Conservation (phyloP, 2,329 filamentous ascomycete species). For the Colletotrichum lini region DNA sequence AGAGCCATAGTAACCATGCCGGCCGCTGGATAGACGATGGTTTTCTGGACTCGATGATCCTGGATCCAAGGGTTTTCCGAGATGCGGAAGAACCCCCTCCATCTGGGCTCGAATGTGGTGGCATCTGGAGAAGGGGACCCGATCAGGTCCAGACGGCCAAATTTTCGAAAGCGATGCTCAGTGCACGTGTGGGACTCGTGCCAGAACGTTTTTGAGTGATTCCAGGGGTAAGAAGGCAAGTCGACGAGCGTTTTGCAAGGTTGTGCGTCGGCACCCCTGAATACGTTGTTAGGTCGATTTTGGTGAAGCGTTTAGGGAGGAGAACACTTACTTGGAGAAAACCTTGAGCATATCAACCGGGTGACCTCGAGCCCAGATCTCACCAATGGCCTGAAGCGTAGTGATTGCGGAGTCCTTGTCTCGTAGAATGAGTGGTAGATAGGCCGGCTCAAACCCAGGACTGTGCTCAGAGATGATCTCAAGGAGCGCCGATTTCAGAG, state of each 20-base stretch:
- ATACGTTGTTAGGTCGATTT: constrained; percentile 12
- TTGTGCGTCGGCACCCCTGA: constrained; percentile 23
- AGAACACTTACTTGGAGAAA: constrained; percentile 43
- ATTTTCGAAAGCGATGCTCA: constrained; percentile 60
- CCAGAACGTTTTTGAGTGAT: constrained; percentile 67
- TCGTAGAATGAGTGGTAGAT: constrained; percentile 49
- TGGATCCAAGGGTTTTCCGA: constrained; percentile 67
- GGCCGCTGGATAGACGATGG: constrained; percentile 65
- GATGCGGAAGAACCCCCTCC: constrained; percentile 64
- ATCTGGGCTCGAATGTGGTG: constrained; percentile 61
- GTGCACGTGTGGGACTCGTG: constrained; percentile 64
- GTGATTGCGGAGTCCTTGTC: constrained; percentile 44
- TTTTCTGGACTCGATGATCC: constrained; percentile 66
- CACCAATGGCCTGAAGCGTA: constrained; percentile 52
- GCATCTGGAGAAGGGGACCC: constrained; percentile 62
- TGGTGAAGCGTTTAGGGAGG: neutral
- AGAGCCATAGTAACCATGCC: constrained; percentile 66
- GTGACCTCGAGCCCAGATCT: constrained; percentile 56
- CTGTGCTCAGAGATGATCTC: constrained; percentile 51
- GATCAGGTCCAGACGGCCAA: constrained; percentile 65
- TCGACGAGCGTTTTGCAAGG: constrained; percentile 53
- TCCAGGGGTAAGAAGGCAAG: constrained; percentile 69
- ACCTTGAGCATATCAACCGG: constrained; percentile 51
- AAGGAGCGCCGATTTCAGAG: constrained; percentile 54
- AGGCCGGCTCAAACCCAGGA: constrained; percentile 37